A percentile compares a stretch with the other conserved stretches of the same genome.
Conservation (phyloP, 495 filamentous ascomycete species). For the Penicillium lividum region DNA sequence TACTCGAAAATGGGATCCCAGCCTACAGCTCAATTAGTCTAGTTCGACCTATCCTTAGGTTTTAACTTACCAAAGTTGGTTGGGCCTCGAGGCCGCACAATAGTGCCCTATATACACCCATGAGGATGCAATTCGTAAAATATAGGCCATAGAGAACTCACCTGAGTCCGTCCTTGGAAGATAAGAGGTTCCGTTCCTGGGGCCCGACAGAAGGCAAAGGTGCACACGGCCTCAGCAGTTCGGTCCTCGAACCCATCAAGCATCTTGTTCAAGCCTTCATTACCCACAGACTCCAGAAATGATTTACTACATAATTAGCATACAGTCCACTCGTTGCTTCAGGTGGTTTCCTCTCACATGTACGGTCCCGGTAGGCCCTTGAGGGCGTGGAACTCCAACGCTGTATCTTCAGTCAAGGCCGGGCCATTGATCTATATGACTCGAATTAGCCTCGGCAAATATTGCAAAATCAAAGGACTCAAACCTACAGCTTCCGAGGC, state of each 20-base stretch:
- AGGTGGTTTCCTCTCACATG: constrained; percentile 60
- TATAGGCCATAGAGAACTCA: constrained; percentile 16
- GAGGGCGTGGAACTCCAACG: constrained; percentile 86
- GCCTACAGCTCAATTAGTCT: constrained; percentile 46
- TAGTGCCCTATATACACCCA: constrained; percentile 39
- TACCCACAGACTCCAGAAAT: constrained; percentile 82
- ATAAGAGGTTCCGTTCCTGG: constrained; percentile 83
- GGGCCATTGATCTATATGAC: constrained; percentile 69
- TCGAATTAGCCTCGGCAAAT: background rate
- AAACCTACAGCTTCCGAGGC: constrained; percentile 53
- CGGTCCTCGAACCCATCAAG: constrained; percentile 89
- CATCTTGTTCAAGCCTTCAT: constrained; percentile 84
- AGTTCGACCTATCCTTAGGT: background rate
- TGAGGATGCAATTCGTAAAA: background rate
- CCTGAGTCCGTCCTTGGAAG: constrained; percentile 82
- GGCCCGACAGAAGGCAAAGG: constrained; percentile 86
- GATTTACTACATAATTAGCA: constrained; percentile 66
- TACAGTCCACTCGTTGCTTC: background rate
- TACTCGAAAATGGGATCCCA: constrained; percentile 99
- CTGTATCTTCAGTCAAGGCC: constrained; percentile 94
- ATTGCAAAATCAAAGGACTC: background rate
- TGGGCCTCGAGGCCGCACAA: constrained; percentile 57
- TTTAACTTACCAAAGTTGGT: constrained; percentile 73
- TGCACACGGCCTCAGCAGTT: constrained; percentile 89
- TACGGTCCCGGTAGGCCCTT: constrained; percentile 94